Evolutionary conservation across 1,284 basidiomycete species (phyloP).

Genomic region (Sanguinoderma infundibulare): DNA sequence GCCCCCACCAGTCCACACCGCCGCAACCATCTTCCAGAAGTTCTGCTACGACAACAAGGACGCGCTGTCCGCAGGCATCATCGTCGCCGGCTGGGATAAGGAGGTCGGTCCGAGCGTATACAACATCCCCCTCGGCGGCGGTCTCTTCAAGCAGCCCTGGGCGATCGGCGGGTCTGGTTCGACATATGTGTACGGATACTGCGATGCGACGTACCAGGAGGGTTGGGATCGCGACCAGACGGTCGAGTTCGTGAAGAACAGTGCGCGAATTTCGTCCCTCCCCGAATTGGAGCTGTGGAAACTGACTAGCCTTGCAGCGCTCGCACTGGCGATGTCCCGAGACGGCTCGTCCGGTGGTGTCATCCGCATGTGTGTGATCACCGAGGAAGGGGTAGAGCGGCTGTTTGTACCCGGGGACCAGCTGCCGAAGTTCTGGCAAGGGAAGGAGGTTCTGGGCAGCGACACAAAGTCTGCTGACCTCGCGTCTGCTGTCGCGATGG

Average conservation of each 20-base stretch:
- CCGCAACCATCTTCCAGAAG: constrained; percentile 87
- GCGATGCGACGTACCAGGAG: constrained; percentile 96
- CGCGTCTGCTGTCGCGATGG: constrained; percentile 60
- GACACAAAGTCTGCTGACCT: constrained; percentile 34
- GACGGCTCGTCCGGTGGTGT: constrained; percentile 98
- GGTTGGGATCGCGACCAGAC: constrained; percentile 95
- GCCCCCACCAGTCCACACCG: constrained; percentile 81
- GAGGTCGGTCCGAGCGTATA: constrained; percentile 93
- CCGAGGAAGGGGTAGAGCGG: constrained; percentile 89
- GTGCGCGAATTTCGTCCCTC: constrained; percentile 53
- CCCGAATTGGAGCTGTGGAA: not conserved
- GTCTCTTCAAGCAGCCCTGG: constrained; percentile 95
- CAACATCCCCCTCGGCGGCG: constrained; percentile 95
- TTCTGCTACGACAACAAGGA: constrained; percentile 97
- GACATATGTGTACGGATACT: constrained; percentile 98
- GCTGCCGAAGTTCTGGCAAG: constrained; percentile 87
- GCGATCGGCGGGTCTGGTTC: constrained; percentile 97
- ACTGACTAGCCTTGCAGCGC: constrained; percentile 55
- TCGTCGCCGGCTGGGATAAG: constrained; percentile 98
- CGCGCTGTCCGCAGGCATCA: constrained; percentile 89
- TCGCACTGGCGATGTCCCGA: constrained; percentile 95
- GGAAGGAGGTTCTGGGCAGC: constrained; percentile 66
- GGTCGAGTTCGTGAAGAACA: constrained; percentile 94
- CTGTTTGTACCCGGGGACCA: constrained; percentile 95
- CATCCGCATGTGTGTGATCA: constrained; percentile 97